These are phyloP conservation scores for Craterostigma plantagineum DNA, from an alignment of 257 asterid species.

Conservation along the genomic window DNA sequence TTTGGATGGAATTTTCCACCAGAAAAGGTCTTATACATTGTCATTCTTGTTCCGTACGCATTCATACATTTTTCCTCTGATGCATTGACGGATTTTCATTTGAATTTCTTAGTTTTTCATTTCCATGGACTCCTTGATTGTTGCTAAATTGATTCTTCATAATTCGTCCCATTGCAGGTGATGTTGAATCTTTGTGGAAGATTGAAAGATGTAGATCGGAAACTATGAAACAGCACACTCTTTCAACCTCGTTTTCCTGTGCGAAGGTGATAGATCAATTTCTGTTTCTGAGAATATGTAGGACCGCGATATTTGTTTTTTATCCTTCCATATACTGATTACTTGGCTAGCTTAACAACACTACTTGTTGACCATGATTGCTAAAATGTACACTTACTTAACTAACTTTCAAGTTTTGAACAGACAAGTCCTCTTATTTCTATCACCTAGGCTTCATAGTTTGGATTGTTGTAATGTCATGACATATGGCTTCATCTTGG, in stretches of 20 bases:
- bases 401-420: too few relatives aligned
- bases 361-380: too few relatives aligned
- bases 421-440: too few relatives aligned
- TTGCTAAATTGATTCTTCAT: conserved; percentile 1
- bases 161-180: conserved; percentile 31
- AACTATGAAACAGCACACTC: conserved; percentile 48
- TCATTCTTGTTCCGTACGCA: background rate
- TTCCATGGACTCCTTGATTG: conserved; percentile 1
- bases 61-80: background rate
- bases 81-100: conserved; percentile 5
- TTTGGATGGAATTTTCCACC: conserved; percentile 88
- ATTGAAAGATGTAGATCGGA: conserved; percentile 67
- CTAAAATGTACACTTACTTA: too few relatives aligned
- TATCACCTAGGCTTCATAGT: too few relatives aligned
- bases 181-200: conserved; percentile 67
- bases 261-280: conserved; percentile 53
- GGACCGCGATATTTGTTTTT: conserved; percentile 6
- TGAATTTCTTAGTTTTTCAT: background rate
- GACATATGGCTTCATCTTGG: too few relatives aligned
- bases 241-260: conserved; percentile 77
- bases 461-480: too few relatives aligned
- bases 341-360: too few relatives aligned
- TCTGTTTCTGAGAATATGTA: conserved; percentile 2
- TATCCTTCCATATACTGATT: conserved; percentile 4
- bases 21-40: conserved; percentile 29